Percentiles rank a stretch among this genome's conserved stretches.
Evolutionary conservation across 352 stramenopile species (phyloP).

Genomic region (Phytopythium chamaehyphon): DNA sequence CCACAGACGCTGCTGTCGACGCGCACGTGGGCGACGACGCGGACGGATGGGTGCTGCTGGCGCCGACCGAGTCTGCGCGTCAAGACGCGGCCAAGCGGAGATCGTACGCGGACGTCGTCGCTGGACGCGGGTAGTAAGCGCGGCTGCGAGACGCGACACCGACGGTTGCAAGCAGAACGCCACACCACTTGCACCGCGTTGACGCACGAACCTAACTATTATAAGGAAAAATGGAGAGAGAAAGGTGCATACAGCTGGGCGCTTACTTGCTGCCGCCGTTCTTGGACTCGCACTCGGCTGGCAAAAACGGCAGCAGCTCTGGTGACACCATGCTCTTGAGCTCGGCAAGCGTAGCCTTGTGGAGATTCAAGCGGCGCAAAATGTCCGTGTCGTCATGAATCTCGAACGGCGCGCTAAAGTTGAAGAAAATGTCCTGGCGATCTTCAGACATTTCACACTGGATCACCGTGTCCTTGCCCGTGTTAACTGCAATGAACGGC

Average conservation of each 20-base stretch:
- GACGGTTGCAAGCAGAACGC: background rate
- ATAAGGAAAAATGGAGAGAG: background rate
- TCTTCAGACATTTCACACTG: slow-evolving; percentile 97
- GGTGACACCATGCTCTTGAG: slow-evolving; percentile 71
- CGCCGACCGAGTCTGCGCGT: slow-evolving; percentile 18
- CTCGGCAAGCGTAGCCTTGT: slow-evolving; percentile 66
- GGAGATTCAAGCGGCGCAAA: slow-evolving; percentile 91
- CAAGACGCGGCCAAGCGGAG: slow-evolving; percentile 14
- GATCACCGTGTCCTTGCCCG: slow-evolving; percentile 91
- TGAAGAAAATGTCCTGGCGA: slow-evolving; percentile 95
- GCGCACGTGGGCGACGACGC: slow-evolving; percentile 35
- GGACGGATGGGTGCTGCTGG: slow-evolving; percentile 47
- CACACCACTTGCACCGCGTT: background rate
- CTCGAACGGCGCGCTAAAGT: slow-evolving; percentile 96
- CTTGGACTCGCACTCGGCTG: slow-evolving; percentile 75
- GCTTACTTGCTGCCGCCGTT: slow-evolving; percentile 40
- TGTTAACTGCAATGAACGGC: slow-evolving; percentile 97
- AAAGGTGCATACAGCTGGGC: background rate
- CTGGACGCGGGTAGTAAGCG: slow-evolving; percentile 15
- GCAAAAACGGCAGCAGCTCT: slow-evolving; percentile 71
- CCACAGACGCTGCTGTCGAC: slow-evolving; percentile 1
- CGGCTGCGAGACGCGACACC: background rate
- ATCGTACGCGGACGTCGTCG: slow-evolving; percentile 46
- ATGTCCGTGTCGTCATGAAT: slow-evolving; percentile 98
- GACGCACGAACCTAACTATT: slow-evolving; percentile 10